phyloP scores from a whole-genome alignment of 768 basidiomycete species.

The Lactarius evosmus region DNA sequence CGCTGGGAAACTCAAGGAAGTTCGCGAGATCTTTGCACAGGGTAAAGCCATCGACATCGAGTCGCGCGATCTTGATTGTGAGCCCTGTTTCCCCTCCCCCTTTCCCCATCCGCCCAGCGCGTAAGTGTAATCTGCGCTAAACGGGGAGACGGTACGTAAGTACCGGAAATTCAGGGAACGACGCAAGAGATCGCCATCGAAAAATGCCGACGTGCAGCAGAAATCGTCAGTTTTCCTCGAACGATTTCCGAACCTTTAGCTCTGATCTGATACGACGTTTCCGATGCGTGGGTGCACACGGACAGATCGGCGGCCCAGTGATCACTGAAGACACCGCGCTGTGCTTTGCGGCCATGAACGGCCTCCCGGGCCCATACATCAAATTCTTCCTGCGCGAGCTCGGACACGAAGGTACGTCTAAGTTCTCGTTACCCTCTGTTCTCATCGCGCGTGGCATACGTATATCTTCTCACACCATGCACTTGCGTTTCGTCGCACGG shows the following conservation, averaged over 20 bases:
- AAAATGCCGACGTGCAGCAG: constrained; percentile 84
- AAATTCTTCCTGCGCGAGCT: constrained; percentile 83
- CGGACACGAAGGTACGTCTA: constrained; percentile 76
- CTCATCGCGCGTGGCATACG: not conserved
- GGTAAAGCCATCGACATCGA: constrained; percentile 73
- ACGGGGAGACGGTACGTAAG: constrained; percentile 46
- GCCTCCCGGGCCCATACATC: constrained; percentile 96
- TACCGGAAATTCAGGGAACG: constrained; percentile 92
- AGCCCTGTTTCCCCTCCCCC: constrained; percentile 34
- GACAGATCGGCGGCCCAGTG: constrained; percentile 49
- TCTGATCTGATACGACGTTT: not conserved
- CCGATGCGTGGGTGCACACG: not conserved
- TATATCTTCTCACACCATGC: not conserved
- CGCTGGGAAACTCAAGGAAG: constrained; percentile 87
- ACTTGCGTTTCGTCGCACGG: no score
- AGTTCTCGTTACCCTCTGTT: no score
- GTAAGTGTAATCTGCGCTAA: not conserved
- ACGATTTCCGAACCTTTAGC: not conserved
- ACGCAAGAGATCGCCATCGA: constrained; percentile 86
- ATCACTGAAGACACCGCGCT: constrained; percentile 95
- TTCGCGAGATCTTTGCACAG: constrained; percentile 72
- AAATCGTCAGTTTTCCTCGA: constrained; percentile 47
- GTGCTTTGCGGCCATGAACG: constrained; percentile 83
- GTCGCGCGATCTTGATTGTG: constrained; percentile 76
- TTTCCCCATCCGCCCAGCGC: not conserved